A percentile compares a stretch with the other conserved stretches of the same genome.
phyloP scores from a whole-genome alignment of 2,329 filamentous ascomycete species.

The Lasiodiplodia hormozganensis region DNA sequence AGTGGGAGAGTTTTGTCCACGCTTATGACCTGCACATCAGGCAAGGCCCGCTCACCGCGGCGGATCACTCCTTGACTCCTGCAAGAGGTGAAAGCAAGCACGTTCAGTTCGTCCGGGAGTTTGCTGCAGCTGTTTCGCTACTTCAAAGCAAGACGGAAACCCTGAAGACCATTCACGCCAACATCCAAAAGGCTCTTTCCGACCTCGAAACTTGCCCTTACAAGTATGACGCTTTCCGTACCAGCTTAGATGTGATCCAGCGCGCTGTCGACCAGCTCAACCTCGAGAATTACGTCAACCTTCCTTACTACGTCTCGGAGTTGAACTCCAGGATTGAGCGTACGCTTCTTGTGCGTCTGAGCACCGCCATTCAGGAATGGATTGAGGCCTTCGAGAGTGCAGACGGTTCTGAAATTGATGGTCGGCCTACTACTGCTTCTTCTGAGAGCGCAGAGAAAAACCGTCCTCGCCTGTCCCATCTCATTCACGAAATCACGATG shows the following conservation, averaged over 20 bases:
- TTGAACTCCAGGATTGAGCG: conserved; percentile 86
- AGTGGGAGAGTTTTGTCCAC: conserved; percentile 98
- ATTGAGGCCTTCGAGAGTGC: conserved; percentile 76
- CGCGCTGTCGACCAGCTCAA: conserved; percentile 95
- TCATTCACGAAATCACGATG: conserved; percentile 95
- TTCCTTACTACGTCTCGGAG: conserved; percentile 85
- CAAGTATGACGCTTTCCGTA: conserved; percentile 77
- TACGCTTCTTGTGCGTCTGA: conserved; percentile 81
- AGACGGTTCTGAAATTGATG: conserved; percentile 54
- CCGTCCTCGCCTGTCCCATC: conserved; percentile 70
- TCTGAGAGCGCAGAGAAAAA: conserved; percentile 40
- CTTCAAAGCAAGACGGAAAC: conserved; percentile 87
- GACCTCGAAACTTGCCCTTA: conserved; percentile 89
- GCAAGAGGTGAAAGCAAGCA: conserved; percentile 81
- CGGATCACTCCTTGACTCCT: conserved; percentile 51
- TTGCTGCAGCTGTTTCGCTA: conserved; percentile 84
- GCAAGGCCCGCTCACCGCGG: conserved; percentile 63
- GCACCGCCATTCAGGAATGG: conserved; percentile 84
- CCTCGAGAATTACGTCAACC: conserved; percentile 92
- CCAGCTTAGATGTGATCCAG: conserved; percentile 84
- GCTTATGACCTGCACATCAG: conserved; percentile 90
- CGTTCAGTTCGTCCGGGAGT: conserved; percentile 94
- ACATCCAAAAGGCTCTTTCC: conserved; percentile 77
- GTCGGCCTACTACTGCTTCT: conserved; percentile 55
- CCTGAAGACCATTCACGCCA: conserved; percentile 79